Evolutionary conservation across 176 grass and related monocot species (phyloP), one percentile per base, ranked within the genome.

Genomic region (Olyra latifolia): DNA sequence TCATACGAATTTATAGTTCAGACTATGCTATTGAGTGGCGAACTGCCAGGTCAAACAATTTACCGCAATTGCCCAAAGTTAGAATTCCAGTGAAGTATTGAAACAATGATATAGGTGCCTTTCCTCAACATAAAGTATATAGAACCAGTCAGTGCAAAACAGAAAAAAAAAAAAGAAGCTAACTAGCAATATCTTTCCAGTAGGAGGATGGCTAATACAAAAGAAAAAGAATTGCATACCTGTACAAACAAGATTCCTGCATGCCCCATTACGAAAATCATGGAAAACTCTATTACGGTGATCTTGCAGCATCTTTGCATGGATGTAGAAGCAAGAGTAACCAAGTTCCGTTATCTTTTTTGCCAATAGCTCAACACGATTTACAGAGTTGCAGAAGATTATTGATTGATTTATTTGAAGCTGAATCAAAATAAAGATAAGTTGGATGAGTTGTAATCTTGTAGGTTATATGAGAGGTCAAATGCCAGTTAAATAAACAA

Each of bases 391-490:
- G 60, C 94, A 97, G 74, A 97, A 97, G 83, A 97, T 97, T 93
- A 97, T 97, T 71, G 94, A 97, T 66, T 97, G 94, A 30, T 97
- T 97, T 19, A 97, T 97, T 94, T 97, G 94, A 74, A 97, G 91
- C 94, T 97, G 91, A 66, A 72, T 13, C 10, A 72, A 81, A 44
- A 83, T 25, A 79, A 89, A 76, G 12, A 83, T 70, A 46, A 81
- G 39, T n/a, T 50, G 65, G 2, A 52, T 85, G 28, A 77, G 25
- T 39, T 78, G 50, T 43, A 64, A 27, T 20, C 32, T 39, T 78
- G 50, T 43, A 64, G 27, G 20, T 40, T 69, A 78, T 57, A 60
- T 35, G 9, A 30, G 30, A 71, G 19, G 72, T 47, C 48, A 77
- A 72, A 75, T 64, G 43, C 3, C 30, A 84, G 20, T 62, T 56